A percentile compares a stretch with the other conserved stretches of the same genome.
These are phyloP conservation scores for Paragyromitra xinjiangensis DNA, from an alignment of 495 filamentous ascomycete species.

Conservation along the genomic window DNA sequence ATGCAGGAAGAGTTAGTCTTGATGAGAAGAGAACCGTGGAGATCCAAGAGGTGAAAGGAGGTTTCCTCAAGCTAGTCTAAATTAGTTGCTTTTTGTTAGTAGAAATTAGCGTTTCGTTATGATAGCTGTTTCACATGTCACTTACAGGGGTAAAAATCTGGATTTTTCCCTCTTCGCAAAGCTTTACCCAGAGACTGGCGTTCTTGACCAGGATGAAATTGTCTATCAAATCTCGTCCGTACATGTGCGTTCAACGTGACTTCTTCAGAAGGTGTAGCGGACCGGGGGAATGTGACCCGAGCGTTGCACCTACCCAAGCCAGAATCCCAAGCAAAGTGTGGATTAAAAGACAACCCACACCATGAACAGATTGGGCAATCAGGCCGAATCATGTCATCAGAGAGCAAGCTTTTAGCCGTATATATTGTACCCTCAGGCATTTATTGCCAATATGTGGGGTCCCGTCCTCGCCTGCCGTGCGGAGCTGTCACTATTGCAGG, in stretches of 20 bases:
- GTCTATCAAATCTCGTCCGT: background rate
- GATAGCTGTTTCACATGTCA: background rate
- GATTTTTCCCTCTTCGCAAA: background rate
- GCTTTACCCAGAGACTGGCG: background rate
- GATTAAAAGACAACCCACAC: background rate
- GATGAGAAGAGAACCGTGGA: constrained; percentile 80
- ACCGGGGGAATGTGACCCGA: constrained; percentile 14
- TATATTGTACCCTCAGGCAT: background rate
- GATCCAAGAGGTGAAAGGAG: constrained; percentile 69
- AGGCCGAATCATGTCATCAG: background rate
- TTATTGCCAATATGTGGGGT: background rate
- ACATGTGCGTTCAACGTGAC: background rate
- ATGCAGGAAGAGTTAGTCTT: constrained; percentile 81
- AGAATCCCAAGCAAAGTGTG: constrained; percentile 2
- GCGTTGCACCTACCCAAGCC: background rate
- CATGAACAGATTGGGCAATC: constrained; percentile 4
- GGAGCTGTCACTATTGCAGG: background rate
- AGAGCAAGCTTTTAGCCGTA: constrained; percentile 6
- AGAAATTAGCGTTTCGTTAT: background rate
- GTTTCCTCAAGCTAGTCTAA: constrained; percentile 75
- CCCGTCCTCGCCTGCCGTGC: background rate
- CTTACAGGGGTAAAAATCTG: background rate
- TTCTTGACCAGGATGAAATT: background rate
- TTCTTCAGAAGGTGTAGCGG: background rate
- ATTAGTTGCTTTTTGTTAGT: background rate